A percentile compares a stretch with the other conserved stretches of the same genome.
phyloP scores from a whole-genome alignment of 805 yeast genomes.

The Saccharomycopsis capsularis region DNA sequence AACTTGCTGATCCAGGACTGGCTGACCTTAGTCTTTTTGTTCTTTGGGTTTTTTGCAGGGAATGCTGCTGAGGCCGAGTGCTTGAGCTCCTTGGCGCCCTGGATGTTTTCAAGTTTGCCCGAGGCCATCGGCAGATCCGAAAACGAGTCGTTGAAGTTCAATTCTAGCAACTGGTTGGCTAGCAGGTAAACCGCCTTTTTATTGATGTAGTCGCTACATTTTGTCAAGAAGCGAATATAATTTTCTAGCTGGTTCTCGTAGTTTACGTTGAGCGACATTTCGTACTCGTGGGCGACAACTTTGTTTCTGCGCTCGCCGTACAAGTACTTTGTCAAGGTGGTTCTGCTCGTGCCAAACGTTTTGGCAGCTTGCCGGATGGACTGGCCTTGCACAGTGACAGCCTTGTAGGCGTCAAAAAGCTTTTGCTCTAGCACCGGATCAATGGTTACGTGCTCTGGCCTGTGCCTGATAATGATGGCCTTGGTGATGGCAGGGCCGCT shows the following conservation, averaged over 20 bases:
- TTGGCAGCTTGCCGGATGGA: slow-evolving; percentile 20
- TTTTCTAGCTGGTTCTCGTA: slow-evolving; percentile 17
- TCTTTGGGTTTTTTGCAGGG: not conserved
- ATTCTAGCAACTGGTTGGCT: slow-evolving; percentile 14
- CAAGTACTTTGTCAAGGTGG: slow-evolving; percentile 19
- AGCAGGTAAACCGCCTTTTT: slow-evolving; percentile 14
- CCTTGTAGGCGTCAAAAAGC: slow-evolving; percentile 19
- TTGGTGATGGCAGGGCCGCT: slow-evolving; percentile 18
- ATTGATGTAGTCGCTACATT: slow-evolving; percentile 7
- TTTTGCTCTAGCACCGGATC: slow-evolving; percentile 19
- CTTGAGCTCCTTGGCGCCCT: not conserved
- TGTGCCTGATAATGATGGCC: slow-evolving; percentile 13
- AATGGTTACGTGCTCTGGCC: slow-evolving; percentile 20
- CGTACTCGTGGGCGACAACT: slow-evolving; percentile 21
- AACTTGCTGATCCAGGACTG: slow-evolving; percentile 18
- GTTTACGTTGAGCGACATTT: slow-evolving; percentile 17
- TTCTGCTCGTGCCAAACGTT: slow-evolving; percentile 12
- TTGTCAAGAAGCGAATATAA: slow-evolving; percentile 6
- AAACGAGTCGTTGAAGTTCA: not conserved
- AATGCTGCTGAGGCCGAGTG: not conserved
- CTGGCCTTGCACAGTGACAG: slow-evolving; percentile 16
- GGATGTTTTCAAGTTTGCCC: not conserved
- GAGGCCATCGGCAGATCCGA: too few relatives aligned
- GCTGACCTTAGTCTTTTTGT: slow-evolving; percentile 8
- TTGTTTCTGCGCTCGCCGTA: slow-evolving; percentile 20